These are phyloP conservation scores for Solanum commersonii DNA, from an alignment of 257 asterid species.

Conservation along the genomic window DNA sequence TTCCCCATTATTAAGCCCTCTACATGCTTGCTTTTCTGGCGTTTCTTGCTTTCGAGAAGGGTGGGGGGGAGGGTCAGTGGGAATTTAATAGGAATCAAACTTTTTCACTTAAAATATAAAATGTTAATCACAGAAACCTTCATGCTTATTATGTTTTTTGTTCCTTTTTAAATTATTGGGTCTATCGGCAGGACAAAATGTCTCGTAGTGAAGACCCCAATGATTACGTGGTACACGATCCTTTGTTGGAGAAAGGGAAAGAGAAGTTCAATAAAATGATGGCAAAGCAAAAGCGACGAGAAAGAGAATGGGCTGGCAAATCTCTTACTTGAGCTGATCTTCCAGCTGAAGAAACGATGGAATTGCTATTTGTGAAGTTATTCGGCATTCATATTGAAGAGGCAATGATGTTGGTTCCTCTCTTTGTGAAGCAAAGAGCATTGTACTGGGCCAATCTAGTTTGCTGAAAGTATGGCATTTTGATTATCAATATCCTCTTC, in stretches of 20 bases:
- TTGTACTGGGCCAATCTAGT: background rate
- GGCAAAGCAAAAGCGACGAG: slow-evolving; percentile 74
- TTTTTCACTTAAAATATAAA: background rate
- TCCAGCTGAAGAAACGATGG: background rate
- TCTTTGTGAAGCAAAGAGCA: background rate
- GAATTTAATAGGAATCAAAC: background rate
- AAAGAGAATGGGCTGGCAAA: slow-evolving; percentile 96
- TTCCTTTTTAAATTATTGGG: background rate
- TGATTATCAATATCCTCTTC: background rate
- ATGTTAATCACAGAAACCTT: background rate
- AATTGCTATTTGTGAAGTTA: background rate
- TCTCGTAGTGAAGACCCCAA: slow-evolving; percentile 79
- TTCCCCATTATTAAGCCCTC: background rate
- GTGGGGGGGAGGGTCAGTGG: background rate
- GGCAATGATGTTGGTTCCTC: background rate
- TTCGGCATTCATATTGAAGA: background rate
- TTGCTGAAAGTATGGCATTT: background rate
- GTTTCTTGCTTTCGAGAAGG: background rate
- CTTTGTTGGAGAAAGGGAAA: slow-evolving; percentile 91
- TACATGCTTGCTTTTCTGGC: background rate
- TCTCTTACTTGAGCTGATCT: slow-evolving; percentile 47
- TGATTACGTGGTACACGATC: slow-evolving; percentile 87
- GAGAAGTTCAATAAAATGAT: slow-evolving; percentile 91
- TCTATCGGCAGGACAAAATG: slow-evolving; percentile 62
- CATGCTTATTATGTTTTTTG: background rate